A percentile compares a stretch with the other conserved stretches of the same genome.
Conservation (phyloP, 2,329 filamentous ascomycete genomes). For the Ophiobolus disseminans region DNA sequence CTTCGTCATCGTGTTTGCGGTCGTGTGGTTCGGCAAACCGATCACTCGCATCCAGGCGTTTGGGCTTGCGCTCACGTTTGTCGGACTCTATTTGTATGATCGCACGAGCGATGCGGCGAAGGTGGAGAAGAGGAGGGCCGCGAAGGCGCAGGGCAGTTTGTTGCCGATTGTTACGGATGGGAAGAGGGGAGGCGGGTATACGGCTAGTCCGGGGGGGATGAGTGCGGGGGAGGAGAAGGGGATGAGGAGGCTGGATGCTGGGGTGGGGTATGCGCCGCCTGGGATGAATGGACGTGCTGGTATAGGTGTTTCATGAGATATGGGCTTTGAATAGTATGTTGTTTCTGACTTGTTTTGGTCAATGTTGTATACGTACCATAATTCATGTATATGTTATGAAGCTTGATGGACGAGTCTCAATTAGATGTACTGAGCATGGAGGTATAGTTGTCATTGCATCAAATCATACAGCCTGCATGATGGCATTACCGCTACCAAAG, state of each 20-base stretch:
- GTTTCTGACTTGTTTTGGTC: background rate
- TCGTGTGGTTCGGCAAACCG: slow-evolving; percentile 93
- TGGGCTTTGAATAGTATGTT: slow-evolving; percentile 1
- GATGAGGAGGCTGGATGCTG: slow-evolving; percentile 50
- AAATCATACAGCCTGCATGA: slow-evolving; percentile 38
- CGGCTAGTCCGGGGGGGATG: slow-evolving; percentile 51
- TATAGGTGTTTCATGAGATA: slow-evolving; percentile 35
- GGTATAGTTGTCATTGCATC: slow-evolving; percentile 22
- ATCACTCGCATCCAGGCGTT: slow-evolving; percentile 83
- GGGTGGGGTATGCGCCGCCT: slow-evolving; percentile 69
- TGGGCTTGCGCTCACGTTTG: slow-evolving; percentile 86
- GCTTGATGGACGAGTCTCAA: too few relatives aligned
- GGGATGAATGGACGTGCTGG: slow-evolving; percentile 53
- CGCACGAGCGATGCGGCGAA: slow-evolving; percentile 87
- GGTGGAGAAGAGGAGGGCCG: slow-evolving; percentile 74
- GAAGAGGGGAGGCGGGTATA: slow-evolving; percentile 36
- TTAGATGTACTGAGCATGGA: too few relatives aligned
- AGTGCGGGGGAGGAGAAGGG: slow-evolving; percentile 60
- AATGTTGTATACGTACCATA: slow-evolving; percentile 3
- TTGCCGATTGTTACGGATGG: slow-evolving; percentile 66
- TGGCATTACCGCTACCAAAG: slow-evolving; percentile 38
- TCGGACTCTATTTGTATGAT: slow-evolving; percentile 95
- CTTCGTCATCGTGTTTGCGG: slow-evolving; percentile 93
- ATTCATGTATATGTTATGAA: background rate
- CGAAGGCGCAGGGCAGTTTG: slow-evolving; percentile 68